Evolutionary conservation across 768 basidiomycete species (phyloP).

Genomic region (Hydnomerulius pinastri): DNA sequence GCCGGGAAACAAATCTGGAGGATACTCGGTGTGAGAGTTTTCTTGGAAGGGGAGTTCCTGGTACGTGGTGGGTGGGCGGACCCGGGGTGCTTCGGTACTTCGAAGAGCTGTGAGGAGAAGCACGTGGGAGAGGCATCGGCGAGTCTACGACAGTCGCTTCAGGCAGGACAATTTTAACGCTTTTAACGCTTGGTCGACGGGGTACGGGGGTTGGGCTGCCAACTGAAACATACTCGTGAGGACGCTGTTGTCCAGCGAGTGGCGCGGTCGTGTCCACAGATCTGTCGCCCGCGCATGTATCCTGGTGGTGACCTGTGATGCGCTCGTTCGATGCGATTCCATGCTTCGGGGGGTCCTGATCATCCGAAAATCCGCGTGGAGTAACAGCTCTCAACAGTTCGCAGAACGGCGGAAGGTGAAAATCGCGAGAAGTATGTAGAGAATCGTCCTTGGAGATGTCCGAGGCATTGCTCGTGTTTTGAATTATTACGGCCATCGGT

Average conservation of each 20-base stretch:
- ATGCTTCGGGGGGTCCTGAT: neutral
- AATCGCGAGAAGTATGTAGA: neutral
- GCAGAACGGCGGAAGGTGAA: no score
- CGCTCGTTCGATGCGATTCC: neutral
- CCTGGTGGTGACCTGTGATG: neutral
- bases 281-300: conserved; percentile 12
- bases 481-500: neutral
- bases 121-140: neutral
- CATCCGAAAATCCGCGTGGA: neutral
- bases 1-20: neutral
- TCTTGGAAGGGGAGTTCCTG: neutral
- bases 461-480: neutral
- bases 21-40: neutral
- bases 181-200: neutral
- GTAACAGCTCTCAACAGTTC: no score
- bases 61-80: neutral
- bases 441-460: neutral
- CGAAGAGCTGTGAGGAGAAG: neutral
- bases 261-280: neutral
- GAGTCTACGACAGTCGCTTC: neutral
- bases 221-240: neutral
- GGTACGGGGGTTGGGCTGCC: neutral
- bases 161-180: conserved; percentile 1
- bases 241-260: neutral
- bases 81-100: neutral